A percentile compares a stretch with the other conserved stretches of the same genome.
These are phyloP conservation scores for Aspergillus campestris DNA, from an alignment of 495 filamentous ascomycete species.

Conservation along the genomic window DNA sequence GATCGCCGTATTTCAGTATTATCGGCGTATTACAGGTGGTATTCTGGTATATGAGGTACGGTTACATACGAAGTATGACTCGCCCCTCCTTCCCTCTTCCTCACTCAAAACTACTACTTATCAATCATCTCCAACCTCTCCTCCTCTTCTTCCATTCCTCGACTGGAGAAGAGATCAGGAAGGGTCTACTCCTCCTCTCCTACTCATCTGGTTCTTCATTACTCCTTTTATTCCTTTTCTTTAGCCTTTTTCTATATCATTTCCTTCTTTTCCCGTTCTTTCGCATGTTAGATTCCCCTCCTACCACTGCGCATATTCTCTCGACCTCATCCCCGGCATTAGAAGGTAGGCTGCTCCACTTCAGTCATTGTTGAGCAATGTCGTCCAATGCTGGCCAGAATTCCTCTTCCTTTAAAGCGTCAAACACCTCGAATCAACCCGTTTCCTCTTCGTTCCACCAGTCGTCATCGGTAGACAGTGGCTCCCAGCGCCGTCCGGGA, in stretches of 20 bases:
- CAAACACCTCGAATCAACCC: slow-evolving; percentile 31
- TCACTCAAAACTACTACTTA: not conserved
- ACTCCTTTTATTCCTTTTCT: not conserved
- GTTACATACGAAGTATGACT: not conserved
- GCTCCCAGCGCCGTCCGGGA: slow-evolving; percentile 54
- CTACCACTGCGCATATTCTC: not conserved
- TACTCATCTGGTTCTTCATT: slow-evolving; percentile 6
- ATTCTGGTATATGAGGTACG: no score
- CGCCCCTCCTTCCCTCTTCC: slow-evolving; percentile 7
- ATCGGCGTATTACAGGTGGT: no score
- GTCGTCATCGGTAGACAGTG: slow-evolving; percentile 29
- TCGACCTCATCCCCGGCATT: not conserved
- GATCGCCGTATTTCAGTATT: not conserved
- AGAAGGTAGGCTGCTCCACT: slow-evolving; percentile 1
- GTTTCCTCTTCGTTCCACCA: slow-evolving; percentile 32
- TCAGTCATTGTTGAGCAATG: slow-evolving; percentile 25
- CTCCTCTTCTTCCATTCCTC: slow-evolving; percentile 4
- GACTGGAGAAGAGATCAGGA: slow-evolving; percentile 13
- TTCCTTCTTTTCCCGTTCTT: not conserved
- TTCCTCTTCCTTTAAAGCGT: slow-evolving; percentile 36
- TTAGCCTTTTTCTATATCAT: not conserved
- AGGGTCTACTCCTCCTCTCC: slow-evolving; percentile 9
- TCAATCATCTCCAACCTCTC: not conserved
- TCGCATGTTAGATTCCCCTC: not conserved
- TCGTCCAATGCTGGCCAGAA: slow-evolving; percentile 40